Evolutionary conservation across 805 yeast species (phyloP).

Genomic region (Groenewaldozyma tartarivorans): DNA sequence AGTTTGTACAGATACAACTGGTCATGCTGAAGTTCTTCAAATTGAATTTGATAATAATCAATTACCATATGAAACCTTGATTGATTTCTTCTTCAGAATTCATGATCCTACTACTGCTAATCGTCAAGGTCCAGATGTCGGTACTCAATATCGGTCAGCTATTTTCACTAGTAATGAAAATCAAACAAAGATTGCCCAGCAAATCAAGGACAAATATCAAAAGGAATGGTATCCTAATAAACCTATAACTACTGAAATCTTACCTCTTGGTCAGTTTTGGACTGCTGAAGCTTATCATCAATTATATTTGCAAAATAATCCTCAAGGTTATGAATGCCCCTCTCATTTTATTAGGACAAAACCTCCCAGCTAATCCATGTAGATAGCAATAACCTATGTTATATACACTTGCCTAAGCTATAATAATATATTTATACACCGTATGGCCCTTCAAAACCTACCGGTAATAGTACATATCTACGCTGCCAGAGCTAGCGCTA

Average conservation of each 20-base stretch:
- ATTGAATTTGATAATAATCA: conserved; percentile 65
- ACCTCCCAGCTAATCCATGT: too few species aligned
- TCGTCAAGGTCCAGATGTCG: conserved; percentile 79
- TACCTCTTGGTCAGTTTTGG: conserved; percentile 59
- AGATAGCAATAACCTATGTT: too few species aligned
- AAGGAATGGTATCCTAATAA: conserved; percentile 63
- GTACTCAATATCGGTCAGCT: conserved; percentile 85
- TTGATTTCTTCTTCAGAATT: conserved; percentile 79
- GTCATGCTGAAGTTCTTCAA: conserved; percentile 77
- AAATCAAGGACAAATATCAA: conserved; percentile 46
- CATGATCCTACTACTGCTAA: conserved; percentile 89
- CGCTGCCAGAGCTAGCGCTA: not conserved
- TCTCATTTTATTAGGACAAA: conserved; percentile 69
- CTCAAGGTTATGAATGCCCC: conserved; percentile 84
- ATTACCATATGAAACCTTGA: conserved; percentile 50
- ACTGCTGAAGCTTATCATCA: conserved; percentile 98
- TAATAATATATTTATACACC: too few species aligned
- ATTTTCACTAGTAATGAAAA: conserved; percentile 53
- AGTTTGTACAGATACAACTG: conserved; percentile 72
- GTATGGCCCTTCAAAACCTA: too few species aligned
- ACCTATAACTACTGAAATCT: conserved; percentile 59
- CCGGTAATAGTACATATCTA: not conserved
- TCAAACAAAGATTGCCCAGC: conserved; percentile 37
- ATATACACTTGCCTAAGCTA: too few species aligned
- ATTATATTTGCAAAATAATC: conserved; percentile 66